These are phyloP conservation scores for Harringtonia aguacate DNA, from an alignment of 2,329 filamentous ascomycete genomes.

Conservation along the genomic window DNA sequence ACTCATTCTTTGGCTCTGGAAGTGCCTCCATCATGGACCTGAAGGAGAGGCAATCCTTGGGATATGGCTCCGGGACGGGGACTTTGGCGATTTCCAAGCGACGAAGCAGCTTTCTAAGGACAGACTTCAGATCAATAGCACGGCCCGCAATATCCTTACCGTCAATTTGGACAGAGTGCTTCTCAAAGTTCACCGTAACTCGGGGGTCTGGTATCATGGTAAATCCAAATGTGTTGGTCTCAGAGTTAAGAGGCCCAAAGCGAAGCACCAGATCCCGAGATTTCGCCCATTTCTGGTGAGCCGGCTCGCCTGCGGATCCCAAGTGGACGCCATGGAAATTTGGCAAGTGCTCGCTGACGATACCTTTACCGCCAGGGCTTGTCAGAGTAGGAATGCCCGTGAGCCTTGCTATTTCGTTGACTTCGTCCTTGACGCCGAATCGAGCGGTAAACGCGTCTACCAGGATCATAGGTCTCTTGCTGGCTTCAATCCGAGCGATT, in stretches of 20 bases:
- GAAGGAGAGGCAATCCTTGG: too few relatives aligned
- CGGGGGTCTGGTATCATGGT: background rate
- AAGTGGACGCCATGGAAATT: too few relatives aligned
- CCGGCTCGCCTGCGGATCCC: too few relatives aligned
- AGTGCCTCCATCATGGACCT: too few relatives aligned
- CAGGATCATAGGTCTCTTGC: conserved; percentile 37
- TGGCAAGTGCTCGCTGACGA: background rate
- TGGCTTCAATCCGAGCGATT: conserved; percentile 28
- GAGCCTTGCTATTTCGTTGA: conserved; percentile 28
- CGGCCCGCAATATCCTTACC: too few relatives aligned
- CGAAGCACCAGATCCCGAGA: background rate
- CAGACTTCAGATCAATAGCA: too few relatives aligned
- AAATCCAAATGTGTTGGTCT: background rate
- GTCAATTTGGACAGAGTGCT: background rate
- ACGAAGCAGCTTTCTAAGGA: too few relatives aligned
- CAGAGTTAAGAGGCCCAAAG: background rate
- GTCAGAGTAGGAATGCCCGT: conserved; percentile 34
- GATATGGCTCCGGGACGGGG: too few relatives aligned
- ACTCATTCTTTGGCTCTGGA: too few relatives aligned
- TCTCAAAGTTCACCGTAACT: background rate
- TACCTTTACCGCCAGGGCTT: background rate
- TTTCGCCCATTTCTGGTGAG: background rate
- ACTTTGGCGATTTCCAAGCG: too few relatives aligned
- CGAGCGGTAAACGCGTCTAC: conserved; percentile 38
- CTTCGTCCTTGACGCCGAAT: conserved; percentile 27